Evolutionary conservation across 2,329 filamentous ascomycete genomes (phyloP).

Genomic region (Clathrospora elynae): DNA sequence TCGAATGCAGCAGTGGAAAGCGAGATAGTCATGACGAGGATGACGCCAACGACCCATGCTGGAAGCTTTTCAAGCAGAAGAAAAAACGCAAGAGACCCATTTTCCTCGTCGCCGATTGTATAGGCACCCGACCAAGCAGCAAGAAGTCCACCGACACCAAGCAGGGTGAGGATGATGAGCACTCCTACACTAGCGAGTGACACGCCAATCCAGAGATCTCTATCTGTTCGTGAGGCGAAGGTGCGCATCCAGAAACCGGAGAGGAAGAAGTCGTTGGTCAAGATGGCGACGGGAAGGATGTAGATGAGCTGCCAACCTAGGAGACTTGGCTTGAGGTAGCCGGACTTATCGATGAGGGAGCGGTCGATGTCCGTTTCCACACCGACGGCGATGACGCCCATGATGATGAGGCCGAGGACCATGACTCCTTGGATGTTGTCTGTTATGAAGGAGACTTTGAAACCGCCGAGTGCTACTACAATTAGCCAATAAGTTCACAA

Average conservation of each 20-base stretch:
- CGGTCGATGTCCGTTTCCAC: conserved; percentile 74
- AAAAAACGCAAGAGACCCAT: conserved; percentile 76
- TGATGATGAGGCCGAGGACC: conserved; percentile 74
- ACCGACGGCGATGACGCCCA: conserved; percentile 78
- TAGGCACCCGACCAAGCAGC: conserved; percentile 78
- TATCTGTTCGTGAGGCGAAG: conserved; percentile 79
- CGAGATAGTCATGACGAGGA: conserved; percentile 79
- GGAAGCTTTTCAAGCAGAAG: conserved; percentile 73
- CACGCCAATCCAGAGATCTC: conserved; percentile 75
- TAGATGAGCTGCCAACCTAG: conserved; percentile 86
- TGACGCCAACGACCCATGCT: conserved; percentile 79
- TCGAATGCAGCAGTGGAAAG: conserved; percentile 81
- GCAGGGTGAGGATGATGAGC: conserved; percentile 71
- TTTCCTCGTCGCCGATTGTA: conserved; percentile 64
- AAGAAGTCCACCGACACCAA: conserved; percentile 74
- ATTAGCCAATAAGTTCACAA: conserved; percentile 15
- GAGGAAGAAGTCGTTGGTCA: conserved; percentile 87
- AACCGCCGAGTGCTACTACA: conserved; percentile 72
- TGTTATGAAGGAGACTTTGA: conserved; percentile 82
- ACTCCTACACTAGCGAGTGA: conserved; percentile 68
- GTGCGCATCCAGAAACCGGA: conserved; percentile 84
- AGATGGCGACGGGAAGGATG: conserved; percentile 78
- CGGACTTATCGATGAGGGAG: conserved; percentile 69
- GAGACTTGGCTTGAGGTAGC: conserved; percentile 69
- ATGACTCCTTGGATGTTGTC: conserved; percentile 81